Evolutionary conservation across 2,329 filamentous ascomycete species (phyloP), one percentile per base, ranked within the genome.

Genomic region (Hymenoscyphus infarciens): DNA sequence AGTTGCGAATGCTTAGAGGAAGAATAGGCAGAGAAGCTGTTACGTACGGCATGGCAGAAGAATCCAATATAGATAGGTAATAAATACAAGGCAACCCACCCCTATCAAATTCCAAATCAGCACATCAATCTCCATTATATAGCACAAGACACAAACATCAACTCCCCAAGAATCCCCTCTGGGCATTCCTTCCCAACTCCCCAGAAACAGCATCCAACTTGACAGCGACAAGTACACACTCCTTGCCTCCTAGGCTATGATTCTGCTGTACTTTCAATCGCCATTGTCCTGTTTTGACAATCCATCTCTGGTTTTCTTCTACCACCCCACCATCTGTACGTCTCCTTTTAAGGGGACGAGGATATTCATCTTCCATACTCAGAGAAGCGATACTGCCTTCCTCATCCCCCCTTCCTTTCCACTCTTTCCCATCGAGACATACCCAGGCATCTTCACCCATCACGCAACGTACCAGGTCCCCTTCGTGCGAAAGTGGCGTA

Each of bases 151-250:
- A 19, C 42, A 33, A 57, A 38, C 33, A 29, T 35, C 25, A 42
- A 42, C 42, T n/a, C 45, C 42, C 61, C 38, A 64, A 61, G 54
- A 96, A 96, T 0, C 76, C 77, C 65, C 89, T 82, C 58, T 79
- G 75, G 57, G 76, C 77, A 77, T 96, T 96, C 66, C 90, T 82
- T 11, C 81, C 81, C 65, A 81, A 79, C 75, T 94, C 86, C 7
- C 81, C 82, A 60, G 82, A 88, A 68, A 87, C 83, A 0, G 87
- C 89, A 68, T 96, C 89, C 29, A 96, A 73, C 75, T 90, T 92
- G 38, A 93, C 89, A 0, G 87, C 90, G 16, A 89, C 81, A 57
- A 96, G 81, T 25, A 91, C 81, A 63, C 91, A 88, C 76, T 94
- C 89, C 70, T 81, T 85, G 57, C 81, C 81, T 57, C 75, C 75